phyloP scores from a whole-genome alignment of 805 yeast genomes.

The Starmerella geochares region DNA sequence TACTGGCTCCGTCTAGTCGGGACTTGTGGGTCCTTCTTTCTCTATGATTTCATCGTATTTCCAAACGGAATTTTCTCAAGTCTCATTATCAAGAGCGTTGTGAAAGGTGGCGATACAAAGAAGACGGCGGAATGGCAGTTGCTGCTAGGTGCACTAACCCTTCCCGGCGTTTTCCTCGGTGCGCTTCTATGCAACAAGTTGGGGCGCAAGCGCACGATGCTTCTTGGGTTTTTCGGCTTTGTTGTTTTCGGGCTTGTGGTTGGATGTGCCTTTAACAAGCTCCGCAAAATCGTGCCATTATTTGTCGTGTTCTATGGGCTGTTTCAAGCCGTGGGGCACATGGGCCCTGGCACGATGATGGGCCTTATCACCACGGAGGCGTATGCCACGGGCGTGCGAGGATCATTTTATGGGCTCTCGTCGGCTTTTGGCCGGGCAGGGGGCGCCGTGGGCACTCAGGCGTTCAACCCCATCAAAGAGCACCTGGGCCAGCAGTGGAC shows the following conservation, averaged over 20 bases:
- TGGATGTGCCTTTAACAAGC: conserved; percentile 43
- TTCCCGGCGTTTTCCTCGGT: conserved; percentile 67
- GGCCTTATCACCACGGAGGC: conserved; percentile 59
- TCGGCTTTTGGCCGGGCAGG: conserved; percentile 78
- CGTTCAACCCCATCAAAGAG: conserved; percentile 56
- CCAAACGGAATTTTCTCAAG: conserved; percentile 66
- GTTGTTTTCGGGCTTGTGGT: conserved; percentile 42
- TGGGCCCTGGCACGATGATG: conserved; percentile 71
- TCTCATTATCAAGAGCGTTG: conserved; percentile 45
- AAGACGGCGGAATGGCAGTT: conserved; percentile 64
- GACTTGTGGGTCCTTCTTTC: conserved; percentile 68
- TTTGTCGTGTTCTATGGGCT: conserved; percentile 65
- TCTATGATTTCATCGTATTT: conserved; percentile 70
- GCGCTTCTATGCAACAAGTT: conserved; percentile 52
- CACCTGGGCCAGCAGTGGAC: conserved; percentile 64
- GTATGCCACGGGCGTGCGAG: conserved; percentile 68
- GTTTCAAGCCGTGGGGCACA: conserved; percentile 57
- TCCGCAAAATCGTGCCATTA: conserved; percentile 47
- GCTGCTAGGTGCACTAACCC: conserved; percentile 48
- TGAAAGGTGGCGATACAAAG: conserved; percentile 38
- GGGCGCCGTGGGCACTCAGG: conserved; percentile 71
- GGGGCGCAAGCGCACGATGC: conserved; percentile 64
- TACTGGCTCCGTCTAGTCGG: conserved; percentile 64
- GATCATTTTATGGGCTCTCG: conserved; percentile 60
- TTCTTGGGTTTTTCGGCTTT: conserved; percentile 62